phyloP scores from a whole-genome alignment of 2,329 filamentous ascomycete species.

The Phialophora chinensis region DNA sequence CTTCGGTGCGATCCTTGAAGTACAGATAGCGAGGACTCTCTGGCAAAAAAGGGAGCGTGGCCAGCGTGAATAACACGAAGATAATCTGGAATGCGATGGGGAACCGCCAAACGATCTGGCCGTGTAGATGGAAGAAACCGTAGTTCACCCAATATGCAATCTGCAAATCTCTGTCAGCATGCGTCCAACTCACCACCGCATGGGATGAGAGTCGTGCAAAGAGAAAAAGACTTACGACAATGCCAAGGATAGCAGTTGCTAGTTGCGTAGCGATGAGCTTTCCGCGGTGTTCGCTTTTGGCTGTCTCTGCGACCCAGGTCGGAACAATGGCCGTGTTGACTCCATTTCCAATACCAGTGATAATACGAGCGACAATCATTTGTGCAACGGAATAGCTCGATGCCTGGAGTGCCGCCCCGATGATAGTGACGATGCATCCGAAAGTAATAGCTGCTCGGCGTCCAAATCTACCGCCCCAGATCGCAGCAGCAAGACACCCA shows the following conservation, averaged over 20 bases:
- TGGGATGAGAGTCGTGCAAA: background rate
- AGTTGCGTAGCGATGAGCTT: constrained; percentile 2
- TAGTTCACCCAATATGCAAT: constrained; percentile 14
- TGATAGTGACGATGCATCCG: constrained; percentile 47
- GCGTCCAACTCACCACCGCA: too few relatives aligned
- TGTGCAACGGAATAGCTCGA: constrained; percentile 49
- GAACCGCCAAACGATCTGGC: constrained; percentile 13
- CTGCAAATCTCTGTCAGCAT: background rate
- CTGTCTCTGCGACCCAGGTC: constrained; percentile 4
- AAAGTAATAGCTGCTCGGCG: constrained; percentile 37
- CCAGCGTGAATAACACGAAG: background rate
- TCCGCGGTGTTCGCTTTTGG: constrained; percentile 2
- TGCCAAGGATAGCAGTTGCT: constrained; percentile 5
- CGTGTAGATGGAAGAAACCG: constrained; percentile 6
- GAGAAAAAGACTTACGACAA: background rate
- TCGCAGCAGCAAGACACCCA: background rate
- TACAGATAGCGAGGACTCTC: constrained; percentile 15
- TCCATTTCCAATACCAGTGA: constrained; percentile 47
- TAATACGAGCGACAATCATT: constrained; percentile 52
- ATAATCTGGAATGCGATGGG: constrained; percentile 9
- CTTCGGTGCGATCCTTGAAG: constrained; percentile 8
- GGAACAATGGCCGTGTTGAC: constrained; percentile 42
- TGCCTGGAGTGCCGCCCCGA: constrained; percentile 51
- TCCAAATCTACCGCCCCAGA: background rate
- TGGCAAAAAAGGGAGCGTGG: background rate